Conservation (phyloP, 257 asterid species). For the Solanum piurae region DNA sequence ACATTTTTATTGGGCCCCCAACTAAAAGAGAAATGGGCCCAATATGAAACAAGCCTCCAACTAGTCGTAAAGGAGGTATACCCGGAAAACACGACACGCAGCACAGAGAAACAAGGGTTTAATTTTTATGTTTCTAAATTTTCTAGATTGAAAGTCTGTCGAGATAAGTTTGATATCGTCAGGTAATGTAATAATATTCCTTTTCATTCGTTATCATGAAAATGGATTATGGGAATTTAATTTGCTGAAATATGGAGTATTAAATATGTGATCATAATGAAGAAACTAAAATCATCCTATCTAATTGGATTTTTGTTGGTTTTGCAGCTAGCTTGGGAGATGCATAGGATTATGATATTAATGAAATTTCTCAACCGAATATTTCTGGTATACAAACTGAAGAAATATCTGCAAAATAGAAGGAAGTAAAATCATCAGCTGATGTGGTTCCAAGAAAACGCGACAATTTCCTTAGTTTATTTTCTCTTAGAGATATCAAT, state of each 20-base stretch:
- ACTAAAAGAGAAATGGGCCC: no score
- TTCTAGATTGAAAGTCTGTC: not conserved
- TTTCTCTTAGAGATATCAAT: constrained; percentile 46
- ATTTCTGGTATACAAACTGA: not conserved
- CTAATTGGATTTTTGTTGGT: not conserved
- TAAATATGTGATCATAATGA: not conserved
- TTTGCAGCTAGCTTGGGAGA: not conserved
- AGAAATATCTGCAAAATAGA: not conserved
- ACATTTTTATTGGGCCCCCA: no score
- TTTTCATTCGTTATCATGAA: not conserved
- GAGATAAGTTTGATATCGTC: not conserved
- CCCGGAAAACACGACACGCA: not conserved
- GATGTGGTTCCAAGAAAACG: constrained; percentile 5
- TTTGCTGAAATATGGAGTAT: not conserved
- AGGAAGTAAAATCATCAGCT: constrained; percentile 5
- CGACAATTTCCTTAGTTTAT: constrained; percentile 4
- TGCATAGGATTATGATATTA: not conserved
- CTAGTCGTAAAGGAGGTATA: not conserved
- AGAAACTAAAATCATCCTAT: not conserved
- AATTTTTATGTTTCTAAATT: not conserved
- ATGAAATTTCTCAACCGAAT: not conserved
- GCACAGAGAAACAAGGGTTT: not conserved
- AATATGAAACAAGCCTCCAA: not conserved
- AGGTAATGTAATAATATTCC: constrained; percentile 16
- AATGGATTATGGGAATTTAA: not conserved